phyloP scores from a whole-genome alignment of 768 basidiomycete genomes.

The Pluteus cervinus region DNA sequence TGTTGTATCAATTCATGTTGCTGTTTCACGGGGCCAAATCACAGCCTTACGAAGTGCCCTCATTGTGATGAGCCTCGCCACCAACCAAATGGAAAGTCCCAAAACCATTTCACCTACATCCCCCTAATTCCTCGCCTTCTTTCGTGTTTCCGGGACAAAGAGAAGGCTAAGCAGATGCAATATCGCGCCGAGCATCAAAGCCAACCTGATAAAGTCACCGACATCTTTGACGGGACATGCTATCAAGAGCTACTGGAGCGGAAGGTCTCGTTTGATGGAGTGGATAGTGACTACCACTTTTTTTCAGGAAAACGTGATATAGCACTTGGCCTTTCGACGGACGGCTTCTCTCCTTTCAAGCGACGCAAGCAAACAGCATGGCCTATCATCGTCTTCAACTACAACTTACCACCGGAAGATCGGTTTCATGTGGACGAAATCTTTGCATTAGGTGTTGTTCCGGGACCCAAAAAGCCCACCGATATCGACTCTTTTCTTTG shows the following conservation, averaged over 20 bases:
- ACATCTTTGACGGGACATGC: slow-evolving; percentile 29
- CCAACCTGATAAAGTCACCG: slow-evolving; percentile 14
- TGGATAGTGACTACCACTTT: too few relatives aligned
- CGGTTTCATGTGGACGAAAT: slow-evolving; percentile 28
- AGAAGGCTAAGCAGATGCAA: slow-evolving; percentile 13
- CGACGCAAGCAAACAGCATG: slow-evolving; percentile 26
- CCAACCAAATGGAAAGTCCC: slow-evolving; percentile 17
- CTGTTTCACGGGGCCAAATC: slow-evolving; percentile 27
- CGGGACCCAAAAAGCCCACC: slow-evolving; percentile 37
- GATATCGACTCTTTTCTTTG: slow-evolving; percentile 37
- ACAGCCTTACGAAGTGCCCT: slow-evolving; percentile 18
- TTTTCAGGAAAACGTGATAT: slow-evolving; percentile 35
- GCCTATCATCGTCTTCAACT: slow-evolving; percentile 36
- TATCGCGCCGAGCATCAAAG: slow-evolving; percentile 17
- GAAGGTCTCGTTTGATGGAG: slow-evolving; percentile 16
- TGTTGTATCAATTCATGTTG: slow-evolving; percentile 39
- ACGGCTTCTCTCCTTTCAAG: slow-evolving; percentile 37
- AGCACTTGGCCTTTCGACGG: slow-evolving; percentile 33
- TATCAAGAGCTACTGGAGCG: slow-evolving; percentile 19
- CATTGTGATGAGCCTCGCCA: too few relatives aligned
- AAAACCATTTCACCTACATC: slow-evolving; percentile 27
- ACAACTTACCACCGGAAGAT: slow-evolving; percentile 24
- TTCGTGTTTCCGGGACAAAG: slow-evolving; percentile 22
- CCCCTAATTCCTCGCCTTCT: slow-evolving; percentile 22
- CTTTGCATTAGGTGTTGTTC: slow-evolving; percentile 36